These are phyloP conservation scores for Thelephora terrestris DNA, from an alignment of 1,284 basidiomycete species.

Conservation along the genomic window DNA sequence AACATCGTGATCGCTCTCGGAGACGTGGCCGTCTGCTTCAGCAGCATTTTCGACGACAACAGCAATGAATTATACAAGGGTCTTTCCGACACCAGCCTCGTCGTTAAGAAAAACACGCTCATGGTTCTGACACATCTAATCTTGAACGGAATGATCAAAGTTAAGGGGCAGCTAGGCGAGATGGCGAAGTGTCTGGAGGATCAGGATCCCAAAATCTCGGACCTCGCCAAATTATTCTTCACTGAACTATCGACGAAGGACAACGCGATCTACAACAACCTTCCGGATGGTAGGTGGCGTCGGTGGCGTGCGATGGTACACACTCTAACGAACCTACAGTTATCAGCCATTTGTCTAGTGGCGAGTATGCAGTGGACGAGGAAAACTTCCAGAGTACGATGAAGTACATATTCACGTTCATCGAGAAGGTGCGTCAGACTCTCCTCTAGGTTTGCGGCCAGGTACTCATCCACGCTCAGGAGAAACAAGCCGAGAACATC, in stretches of 20 bases:
- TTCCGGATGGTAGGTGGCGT: slow-evolving; percentile 70
- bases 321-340: slow-evolving; percentile 36
- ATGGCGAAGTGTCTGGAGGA: slow-evolving; percentile 99
- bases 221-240: slow-evolving; percentile 97
- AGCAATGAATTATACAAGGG: slow-evolving; percentile 93
- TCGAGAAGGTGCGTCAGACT: slow-evolving; percentile 73
- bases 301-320: not conserved
- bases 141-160: slow-evolving; percentile 98
- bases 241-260: slow-evolving; percentile 95
- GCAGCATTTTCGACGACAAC: slow-evolving; percentile 94
- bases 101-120: slow-evolving; percentile 98
- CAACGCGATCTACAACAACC: slow-evolving; percentile 97
- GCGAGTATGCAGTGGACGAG: slow-evolving; percentile 91
- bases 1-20: slow-evolving; percentile 97
- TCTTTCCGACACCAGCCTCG: slow-evolving; percentile 74
- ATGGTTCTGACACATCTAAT: slow-evolving; percentile 99
- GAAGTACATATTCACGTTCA: slow-evolving; percentile 93
- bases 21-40: slow-evolving; percentile 95
- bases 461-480: slow-evolving; percentile 32
- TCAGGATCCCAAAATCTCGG: slow-evolving; percentile 79
- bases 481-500: slow-evolving; percentile 92
- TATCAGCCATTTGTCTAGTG: slow-evolving; percentile 88
- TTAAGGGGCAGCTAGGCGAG: slow-evolving; percentile 97
- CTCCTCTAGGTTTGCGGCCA: slow-evolving; percentile 1
- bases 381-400: slow-evolving; percentile 88